Conservation (phyloP, 805 yeast genomes). For the Clavispora fructus region DNA sequence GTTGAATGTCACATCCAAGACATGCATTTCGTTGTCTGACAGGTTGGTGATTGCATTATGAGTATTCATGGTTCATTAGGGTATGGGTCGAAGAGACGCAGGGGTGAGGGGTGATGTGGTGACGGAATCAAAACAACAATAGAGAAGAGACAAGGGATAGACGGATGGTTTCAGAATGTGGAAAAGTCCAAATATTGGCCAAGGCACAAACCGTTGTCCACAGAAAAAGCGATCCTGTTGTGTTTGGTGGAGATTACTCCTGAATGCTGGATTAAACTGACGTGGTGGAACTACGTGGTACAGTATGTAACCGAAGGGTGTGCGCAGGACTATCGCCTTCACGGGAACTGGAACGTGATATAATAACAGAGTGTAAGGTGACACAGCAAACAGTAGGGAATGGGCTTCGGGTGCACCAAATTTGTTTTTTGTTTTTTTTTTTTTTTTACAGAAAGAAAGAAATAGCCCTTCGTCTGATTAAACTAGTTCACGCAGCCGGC, state of each 20-base stretch:
- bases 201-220: background rate
- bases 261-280: background rate
- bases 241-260: background rate
- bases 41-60: slow-evolving; percentile 10
- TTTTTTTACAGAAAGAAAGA: too few species aligned
- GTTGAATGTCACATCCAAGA: slow-evolving; percentile 67
- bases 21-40: slow-evolving; percentile 22
- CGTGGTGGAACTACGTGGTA: background rate
- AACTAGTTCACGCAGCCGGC: too few species aligned
- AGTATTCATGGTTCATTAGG: slow-evolving; percentile 12
- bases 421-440: too few species aligned
- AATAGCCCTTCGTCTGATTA: too few species aligned
- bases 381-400: too few species aligned
- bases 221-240: background rate
- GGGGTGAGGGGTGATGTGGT: background rate
- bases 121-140: background rate
- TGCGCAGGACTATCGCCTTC: background rate
- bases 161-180: background rate
- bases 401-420: too few species aligned
- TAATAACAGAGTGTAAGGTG: too few species aligned
- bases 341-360: background rate
- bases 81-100: background rate
- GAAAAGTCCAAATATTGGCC: background rate
- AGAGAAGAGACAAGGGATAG: background rate
- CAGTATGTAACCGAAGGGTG: background rate